These are phyloP conservation scores for Dactylorhiza incarnata DNA, from an alignment of 106 monocot species.

Conservation along the genomic window DNA sequence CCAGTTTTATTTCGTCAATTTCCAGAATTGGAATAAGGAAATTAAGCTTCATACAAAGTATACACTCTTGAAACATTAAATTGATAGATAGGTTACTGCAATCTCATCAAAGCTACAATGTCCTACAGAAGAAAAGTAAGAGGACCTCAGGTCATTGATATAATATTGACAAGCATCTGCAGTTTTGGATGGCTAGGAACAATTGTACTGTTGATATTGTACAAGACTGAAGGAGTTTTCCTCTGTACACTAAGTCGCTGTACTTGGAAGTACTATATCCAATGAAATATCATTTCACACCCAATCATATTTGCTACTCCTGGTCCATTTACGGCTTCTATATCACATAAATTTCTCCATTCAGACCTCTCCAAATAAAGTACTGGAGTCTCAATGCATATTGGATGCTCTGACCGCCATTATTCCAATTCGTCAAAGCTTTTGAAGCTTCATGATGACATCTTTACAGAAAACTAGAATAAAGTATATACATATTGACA, in stretches of 20 bases:
- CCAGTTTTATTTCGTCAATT: not conserved
- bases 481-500: slow-evolving; percentile 12
- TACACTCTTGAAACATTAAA: slow-evolving; percentile 1
- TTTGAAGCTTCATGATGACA: not conserved
- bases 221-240: slow-evolving; percentile 1
- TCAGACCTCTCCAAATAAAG: slow-evolving; percentile 3
- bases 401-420: not conserved
- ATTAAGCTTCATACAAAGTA: slow-evolving; percentile 3
- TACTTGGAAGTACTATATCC: not conserved
- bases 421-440: slow-evolving; percentile 3
- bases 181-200: not conserved
- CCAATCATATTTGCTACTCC: not conserved
- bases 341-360: not conserved
- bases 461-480: not conserved
- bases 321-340: not conserved
- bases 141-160: not conserved
- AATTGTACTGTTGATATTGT: not conserved
- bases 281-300: not conserved
- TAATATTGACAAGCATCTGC: not conserved
- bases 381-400: not conserved
- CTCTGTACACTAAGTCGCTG: slow-evolving; percentile 2
- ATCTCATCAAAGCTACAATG: not conserved
- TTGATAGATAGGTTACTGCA: not conserved
- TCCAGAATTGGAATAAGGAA: slow-evolving; percentile 1
- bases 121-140: not conserved